These are phyloP conservation scores for Lasiosphaeriaceae sp. DNA, from an alignment of 495 filamentous ascomycete species.

Conservation along the genomic window DNA sequence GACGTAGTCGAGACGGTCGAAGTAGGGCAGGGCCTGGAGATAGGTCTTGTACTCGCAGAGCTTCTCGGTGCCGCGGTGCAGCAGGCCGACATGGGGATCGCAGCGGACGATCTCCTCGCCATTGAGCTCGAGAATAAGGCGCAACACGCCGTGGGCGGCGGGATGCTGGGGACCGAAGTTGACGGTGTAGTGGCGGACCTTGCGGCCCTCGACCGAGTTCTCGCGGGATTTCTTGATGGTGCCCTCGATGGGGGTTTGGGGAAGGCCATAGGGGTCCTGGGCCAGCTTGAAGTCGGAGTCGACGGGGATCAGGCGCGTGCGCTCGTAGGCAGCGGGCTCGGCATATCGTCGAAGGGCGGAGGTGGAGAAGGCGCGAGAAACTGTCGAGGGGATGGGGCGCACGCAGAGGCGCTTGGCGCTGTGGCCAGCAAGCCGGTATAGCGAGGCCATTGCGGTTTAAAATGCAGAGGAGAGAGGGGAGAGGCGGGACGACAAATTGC, in stretches of 20 bases:
- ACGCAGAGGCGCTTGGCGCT: constrained; percentile 53
- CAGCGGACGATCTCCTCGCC: constrained; percentile 96
- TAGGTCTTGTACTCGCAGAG: constrained; percentile 99
- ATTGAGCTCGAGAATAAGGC: constrained; percentile 94
- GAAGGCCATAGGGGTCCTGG: constrained; percentile 37
- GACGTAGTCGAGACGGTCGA: constrained; percentile 97
- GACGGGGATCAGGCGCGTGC: constrained; percentile 65
- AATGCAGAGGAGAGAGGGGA: background rate
- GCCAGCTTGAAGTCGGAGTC: constrained; percentile 58
- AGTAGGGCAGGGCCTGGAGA: constrained; percentile 96
- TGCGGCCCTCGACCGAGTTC: constrained; percentile 58
- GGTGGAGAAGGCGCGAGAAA: constrained; percentile 56
- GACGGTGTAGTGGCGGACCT: constrained; percentile 98
- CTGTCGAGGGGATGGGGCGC: constrained; percentile 21
- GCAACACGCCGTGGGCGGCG: constrained; percentile 96
- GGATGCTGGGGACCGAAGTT: constrained; percentile 99
- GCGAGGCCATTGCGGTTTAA: constrained; percentile 37
- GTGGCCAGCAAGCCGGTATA: constrained; percentile 52
- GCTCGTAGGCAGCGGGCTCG: constrained; percentile 51
- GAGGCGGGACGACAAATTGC: background rate
- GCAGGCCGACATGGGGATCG: constrained; percentile 93
- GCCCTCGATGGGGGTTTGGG: constrained; percentile 16
- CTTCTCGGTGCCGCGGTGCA: constrained; percentile 98
- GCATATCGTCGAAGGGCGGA: constrained; percentile 62
- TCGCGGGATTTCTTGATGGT: constrained; percentile 45